Evolutionary conservation across 768 basidiomycete species (phyloP).

Genomic region (Podaxis sp.): DNA sequence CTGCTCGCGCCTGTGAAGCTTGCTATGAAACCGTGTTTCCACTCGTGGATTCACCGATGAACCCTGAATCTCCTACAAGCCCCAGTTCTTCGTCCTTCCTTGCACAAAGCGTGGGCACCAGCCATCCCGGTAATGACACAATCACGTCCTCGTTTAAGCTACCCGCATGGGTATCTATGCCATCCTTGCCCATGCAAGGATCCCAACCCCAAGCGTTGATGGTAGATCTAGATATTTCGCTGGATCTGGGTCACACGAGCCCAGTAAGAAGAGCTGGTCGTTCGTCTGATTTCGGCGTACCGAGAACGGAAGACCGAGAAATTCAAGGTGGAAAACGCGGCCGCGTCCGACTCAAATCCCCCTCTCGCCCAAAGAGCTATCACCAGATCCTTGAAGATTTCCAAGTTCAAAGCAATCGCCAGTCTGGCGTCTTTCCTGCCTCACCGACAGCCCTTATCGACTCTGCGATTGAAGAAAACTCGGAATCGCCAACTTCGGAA

Average conservation of each 20-base stretch:
- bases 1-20: slow-evolving; percentile 78
- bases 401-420: slow-evolving; percentile 15
- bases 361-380: slow-evolving; percentile 56
- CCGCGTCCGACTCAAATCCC: slow-evolving; percentile 30
- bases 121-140: slow-evolving; percentile 25
- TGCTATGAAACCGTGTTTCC: slow-evolving; percentile 90
- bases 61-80: slow-evolving; percentile 12
- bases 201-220: slow-evolving; percentile 41
- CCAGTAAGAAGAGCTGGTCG: neutral
- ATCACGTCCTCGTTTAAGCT: slow-evolving; percentile 48
- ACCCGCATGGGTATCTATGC: slow-evolving; percentile 55
- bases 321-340: slow-evolving; percentile 20
- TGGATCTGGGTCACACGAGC: slow-evolving; percentile 15
- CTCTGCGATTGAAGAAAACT: slow-evolving; percentile 11
- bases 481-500: slow-evolving; percentile 12
- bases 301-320: slow-evolving; percentile 2
- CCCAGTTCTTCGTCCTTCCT: slow-evolving; percentile 5
- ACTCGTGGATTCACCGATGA: slow-evolving; percentile 32
- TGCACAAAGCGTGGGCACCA: neutral
- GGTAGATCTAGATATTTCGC: slow-evolving; percentile 32
- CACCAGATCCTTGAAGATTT: slow-evolving; percentile 67
- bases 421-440: neutral
- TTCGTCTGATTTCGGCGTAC: neutral
- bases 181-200: slow-evolving; percentile 35
- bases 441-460: neutral